phyloP scores from a whole-genome alignment of 139 green algal genomes.

The Gonium pectorale region DNA sequence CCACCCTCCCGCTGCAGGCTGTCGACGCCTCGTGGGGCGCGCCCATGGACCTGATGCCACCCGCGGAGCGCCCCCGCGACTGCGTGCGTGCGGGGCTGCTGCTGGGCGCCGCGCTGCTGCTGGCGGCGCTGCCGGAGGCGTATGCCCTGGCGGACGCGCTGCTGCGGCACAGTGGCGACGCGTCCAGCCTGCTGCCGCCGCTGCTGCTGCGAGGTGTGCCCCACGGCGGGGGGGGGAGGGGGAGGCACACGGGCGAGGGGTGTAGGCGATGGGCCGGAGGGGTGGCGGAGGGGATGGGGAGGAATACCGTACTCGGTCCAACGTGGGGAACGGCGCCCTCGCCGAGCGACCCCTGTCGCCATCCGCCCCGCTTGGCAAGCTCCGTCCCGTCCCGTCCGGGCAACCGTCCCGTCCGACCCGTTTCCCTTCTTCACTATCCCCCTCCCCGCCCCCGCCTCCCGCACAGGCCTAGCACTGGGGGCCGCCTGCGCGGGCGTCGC shows the following conservation, averaged over 20 bases:
- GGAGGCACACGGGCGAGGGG: too few relatives aligned
- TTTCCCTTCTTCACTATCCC: background rate
- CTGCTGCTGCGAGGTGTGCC: slow-evolving; percentile 37
- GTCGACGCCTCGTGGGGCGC: background rate
- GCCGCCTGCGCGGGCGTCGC: slow-evolving; percentile 17
- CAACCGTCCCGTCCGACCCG: too few relatives aligned
- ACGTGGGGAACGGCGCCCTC: too few relatives aligned
- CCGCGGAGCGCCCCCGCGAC: slow-evolving; percentile 5
- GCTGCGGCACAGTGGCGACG: slow-evolving; percentile 13
- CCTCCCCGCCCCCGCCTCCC: background rate
- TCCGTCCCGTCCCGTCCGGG: too few relatives aligned
- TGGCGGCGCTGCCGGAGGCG: slow-evolving; percentile 1
- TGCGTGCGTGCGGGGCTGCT: slow-evolving; percentile 27
- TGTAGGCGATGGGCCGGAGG: too few relatives aligned
- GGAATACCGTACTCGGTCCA: too few relatives aligned
- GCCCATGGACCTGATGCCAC: slow-evolving; percentile 5
- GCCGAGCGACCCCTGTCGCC: too few relatives aligned
- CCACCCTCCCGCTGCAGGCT: background rate
- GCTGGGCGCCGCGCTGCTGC: slow-evolving; percentile 20
- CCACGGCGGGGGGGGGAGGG: background rate
- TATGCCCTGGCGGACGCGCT: slow-evolving; percentile 17
- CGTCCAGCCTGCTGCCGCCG: slow-evolving; percentile 31
- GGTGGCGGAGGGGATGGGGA: too few relatives aligned
- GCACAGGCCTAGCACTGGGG: slow-evolving; percentile 4
- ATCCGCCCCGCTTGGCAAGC: too few relatives aligned